Conservation (phyloP, 2,329 filamentous ascomycete genomes). For the Colletotrichum sp. region DNA sequence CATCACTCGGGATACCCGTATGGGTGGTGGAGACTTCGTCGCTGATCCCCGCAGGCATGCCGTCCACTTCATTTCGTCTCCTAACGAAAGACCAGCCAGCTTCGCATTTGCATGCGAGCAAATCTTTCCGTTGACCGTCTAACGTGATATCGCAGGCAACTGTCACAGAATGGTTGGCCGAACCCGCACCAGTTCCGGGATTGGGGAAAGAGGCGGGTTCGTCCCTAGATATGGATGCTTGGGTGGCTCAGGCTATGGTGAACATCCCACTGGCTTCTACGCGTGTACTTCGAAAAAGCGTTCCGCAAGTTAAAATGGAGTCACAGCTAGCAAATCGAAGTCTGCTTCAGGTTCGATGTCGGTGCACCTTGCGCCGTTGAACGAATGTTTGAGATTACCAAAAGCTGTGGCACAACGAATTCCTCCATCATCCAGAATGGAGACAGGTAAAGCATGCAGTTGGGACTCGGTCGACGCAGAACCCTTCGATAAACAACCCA, state of each 20-base stretch:
- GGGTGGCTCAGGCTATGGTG: neutral
- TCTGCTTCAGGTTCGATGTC: neutral
- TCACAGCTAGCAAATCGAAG: fast-evolving
- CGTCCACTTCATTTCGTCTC: neutral
- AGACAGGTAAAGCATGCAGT: neutral
- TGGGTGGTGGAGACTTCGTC: neutral
- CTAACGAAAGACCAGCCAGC: neutral
- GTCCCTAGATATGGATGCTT: neutral
- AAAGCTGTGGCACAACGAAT: neutral
- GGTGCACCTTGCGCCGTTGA: neutral
- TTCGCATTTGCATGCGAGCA: neutral
- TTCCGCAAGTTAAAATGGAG: neutral
- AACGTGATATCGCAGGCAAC: neutral
- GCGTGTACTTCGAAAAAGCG: neutral
- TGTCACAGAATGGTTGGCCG: neutral
- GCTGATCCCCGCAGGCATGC: neutral
- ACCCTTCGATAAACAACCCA: neutral
- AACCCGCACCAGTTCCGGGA: fast-evolving
- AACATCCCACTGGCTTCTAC: neutral
- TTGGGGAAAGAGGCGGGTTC: neutral
- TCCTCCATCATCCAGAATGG: neutral
- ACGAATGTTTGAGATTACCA: neutral
- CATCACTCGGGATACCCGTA: neutral
- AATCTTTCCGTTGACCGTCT: neutral
- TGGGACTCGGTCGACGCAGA: neutral